A percentile compares a stretch with the other conserved stretches of the same genome.
phyloP scores from a whole-genome alignment of 2,329 filamentous ascomycete species.

The Penicillium sp. region DNA sequence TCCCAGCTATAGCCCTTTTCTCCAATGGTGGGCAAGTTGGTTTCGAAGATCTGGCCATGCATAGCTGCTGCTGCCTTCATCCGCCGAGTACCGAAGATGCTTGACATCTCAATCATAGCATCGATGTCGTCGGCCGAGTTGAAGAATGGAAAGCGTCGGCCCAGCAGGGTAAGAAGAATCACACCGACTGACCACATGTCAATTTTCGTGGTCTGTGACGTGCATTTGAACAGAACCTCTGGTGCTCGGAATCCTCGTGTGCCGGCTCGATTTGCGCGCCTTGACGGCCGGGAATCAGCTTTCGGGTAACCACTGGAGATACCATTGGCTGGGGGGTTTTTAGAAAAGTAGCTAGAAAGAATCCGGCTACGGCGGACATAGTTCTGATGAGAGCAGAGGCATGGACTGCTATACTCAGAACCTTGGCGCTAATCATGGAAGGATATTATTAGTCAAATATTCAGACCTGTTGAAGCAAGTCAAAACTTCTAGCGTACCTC shows the following conservation, averaged over 20 bases:
- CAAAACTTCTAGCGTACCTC: conserved; percentile 56
- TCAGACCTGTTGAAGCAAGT: neutral
- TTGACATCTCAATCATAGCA: conserved; percentile 95
- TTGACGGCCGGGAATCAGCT: conserved; percentile 82
- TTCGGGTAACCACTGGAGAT: conserved; percentile 76
- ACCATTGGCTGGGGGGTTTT: conserved; percentile 48
- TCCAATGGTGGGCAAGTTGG: conserved; percentile 87
- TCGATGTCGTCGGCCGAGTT: conserved; percentile 98
- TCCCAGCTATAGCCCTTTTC: conserved; percentile 83
- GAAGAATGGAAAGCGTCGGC: conserved; percentile 94
- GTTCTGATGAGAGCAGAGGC: conserved; percentile 73
- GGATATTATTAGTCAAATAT: conserved; percentile 9
- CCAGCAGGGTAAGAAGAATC: conserved; percentile 93
- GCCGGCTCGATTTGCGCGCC: conserved; percentile 89
- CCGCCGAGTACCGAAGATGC: conserved; percentile 82
- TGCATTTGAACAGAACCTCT: conserved; percentile 96
- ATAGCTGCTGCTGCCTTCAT: conserved; percentile 83
- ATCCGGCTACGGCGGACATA: conserved; percentile 63
- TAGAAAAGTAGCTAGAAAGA: conserved; percentile 63
- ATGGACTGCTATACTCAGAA: conserved; percentile 55
- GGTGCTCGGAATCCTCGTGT: conserved; percentile 95
- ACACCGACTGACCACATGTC: conserved; percentile 97
- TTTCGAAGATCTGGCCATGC: conserved; percentile 91
- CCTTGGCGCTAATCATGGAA: conserved; percentile 57
- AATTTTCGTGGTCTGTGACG: conserved; percentile 88